Evolutionary conservation across 305 asterid genomes (phyloP).

Genomic region (Vinca major): DNA sequence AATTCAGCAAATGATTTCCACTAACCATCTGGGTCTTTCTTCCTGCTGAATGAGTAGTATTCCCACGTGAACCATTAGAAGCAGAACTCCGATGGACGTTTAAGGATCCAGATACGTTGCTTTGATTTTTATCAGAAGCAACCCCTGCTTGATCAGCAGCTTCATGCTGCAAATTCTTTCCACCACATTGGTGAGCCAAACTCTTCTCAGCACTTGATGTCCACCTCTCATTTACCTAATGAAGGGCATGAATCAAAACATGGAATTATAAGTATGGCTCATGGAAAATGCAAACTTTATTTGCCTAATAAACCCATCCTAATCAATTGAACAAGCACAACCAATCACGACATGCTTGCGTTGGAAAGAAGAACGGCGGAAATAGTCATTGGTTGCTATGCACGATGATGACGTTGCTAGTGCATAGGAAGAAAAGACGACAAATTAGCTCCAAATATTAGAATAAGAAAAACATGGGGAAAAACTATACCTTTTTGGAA

Average conservation of each 20-base stretch:
- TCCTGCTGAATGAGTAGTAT: conserved; percentile 36
- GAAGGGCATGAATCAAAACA: conserved; percentile 6
- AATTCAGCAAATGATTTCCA: conserved; percentile 81
- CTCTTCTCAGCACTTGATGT: conserved; percentile 21
- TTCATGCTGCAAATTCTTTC: conserved; percentile 25
- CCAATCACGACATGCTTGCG: background rate
- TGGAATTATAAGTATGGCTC: background rate
- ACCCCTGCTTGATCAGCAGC: background rate
- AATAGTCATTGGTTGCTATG: background rate
- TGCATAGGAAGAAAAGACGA: background rate
- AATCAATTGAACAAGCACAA: background rate
- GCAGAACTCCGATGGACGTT: conserved; percentile 24
- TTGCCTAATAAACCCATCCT: background rate
- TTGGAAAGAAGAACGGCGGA: background rate
- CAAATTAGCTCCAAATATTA: background rate
- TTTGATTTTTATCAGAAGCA: conserved; percentile 24
- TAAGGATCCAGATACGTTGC: conserved; percentile 27
- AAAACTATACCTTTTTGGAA: conserved; percentile 45
- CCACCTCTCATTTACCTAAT: conserved; percentile 42
- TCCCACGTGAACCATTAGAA: conserved; percentile 32
- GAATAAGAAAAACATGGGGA: background rate
- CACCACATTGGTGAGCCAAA: conserved; percentile 23
- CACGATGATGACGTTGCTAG: background rate
- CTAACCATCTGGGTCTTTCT: conserved; percentile 57
- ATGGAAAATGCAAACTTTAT: background rate